phyloP scores from a whole-genome alignment of 164 flowering plant genomes.

The Akebia trifoliata region DNA sequence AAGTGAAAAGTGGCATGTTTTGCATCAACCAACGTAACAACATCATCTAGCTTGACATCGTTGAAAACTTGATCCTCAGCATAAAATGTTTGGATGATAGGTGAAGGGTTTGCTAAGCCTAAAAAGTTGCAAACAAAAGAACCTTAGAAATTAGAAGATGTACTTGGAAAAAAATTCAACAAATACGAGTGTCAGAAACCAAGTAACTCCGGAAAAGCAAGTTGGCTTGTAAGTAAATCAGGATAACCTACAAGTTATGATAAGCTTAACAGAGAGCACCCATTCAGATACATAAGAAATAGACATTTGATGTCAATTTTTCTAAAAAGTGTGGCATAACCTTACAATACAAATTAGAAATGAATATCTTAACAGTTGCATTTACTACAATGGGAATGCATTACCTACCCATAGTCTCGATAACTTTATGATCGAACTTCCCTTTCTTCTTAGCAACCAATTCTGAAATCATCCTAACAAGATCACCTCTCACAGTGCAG shows the following conservation, averaged over 20 bases:
- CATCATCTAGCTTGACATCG: constrained; percentile 96
- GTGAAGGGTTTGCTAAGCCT: constrained; percentile 98
- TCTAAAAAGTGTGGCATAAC: too few relatives aligned
- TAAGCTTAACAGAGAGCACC: too few relatives aligned
- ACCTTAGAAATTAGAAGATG: background rate
- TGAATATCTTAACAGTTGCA: background rate
- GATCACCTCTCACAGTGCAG: constrained; percentile 98
- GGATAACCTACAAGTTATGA: too few relatives aligned
- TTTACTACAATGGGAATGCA: background rate
- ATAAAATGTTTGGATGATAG: constrained; percentile 97
- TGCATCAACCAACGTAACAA: constrained; percentile 95
- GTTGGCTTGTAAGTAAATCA: too few relatives aligned
- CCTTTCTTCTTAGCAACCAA: constrained; percentile 75
- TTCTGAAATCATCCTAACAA: constrained; percentile 88
- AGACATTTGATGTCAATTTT: too few relatives aligned
- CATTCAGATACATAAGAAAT: background rate
- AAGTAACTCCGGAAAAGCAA: too few relatives aligned
- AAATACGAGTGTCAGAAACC: background rate
- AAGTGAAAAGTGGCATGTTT: constrained; percentile 76
- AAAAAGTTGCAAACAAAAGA: constrained; percentile 14
- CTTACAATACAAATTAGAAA: too few relatives aligned
- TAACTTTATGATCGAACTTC: constrained; percentile 89
- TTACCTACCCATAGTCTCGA: constrained; percentile 85
- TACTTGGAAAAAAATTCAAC: background rate
- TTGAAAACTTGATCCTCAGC: constrained; percentile 83